Percentiles rank a stretch among this genome's conserved stretches.
Evolutionary conservation across 257 asterid species (phyloP).

Genomic region (Rehmannia glutinosa): DNA sequence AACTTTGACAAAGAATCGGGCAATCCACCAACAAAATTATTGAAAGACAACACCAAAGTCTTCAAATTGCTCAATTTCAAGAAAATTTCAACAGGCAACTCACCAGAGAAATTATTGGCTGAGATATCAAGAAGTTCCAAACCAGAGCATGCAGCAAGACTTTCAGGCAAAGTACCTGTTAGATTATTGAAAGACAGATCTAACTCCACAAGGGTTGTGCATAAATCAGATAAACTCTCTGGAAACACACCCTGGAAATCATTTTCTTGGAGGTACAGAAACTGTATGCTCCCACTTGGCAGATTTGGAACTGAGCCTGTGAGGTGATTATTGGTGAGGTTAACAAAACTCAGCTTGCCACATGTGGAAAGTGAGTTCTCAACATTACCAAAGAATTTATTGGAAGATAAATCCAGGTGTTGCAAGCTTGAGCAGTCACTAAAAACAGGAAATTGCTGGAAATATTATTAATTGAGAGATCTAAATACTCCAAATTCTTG

Average conservation of each 20-base stretch:
- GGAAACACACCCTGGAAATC: conserved; percentile 58
- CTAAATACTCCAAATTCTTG: conserved; percentile 52
- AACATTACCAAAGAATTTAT: conserved; percentile 57
- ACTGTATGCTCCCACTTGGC: conserved; percentile 49
- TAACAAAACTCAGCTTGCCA: conserved; percentile 51
- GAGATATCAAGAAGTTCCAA: conserved; percentile 65
- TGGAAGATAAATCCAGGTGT: conserved; percentile 77
- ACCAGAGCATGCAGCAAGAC: conserved; percentile 53
- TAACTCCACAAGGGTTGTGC: conserved; percentile 60
- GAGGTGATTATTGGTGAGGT: conserved; percentile 68
- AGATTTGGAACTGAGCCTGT: conserved; percentile 53
- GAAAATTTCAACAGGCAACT: conserved; percentile 63
- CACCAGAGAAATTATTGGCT: conserved; percentile 64
- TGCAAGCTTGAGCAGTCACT: conserved; percentile 50
- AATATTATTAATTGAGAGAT: conserved; percentile 73
- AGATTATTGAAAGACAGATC: conserved; percentile 65
- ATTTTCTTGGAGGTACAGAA: conserved; percentile 52
- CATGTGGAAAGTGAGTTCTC: conserved; percentile 53
- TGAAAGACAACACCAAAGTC: conserved; percentile 55
- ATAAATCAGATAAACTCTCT: conserved; percentile 38
- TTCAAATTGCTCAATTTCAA: conserved; percentile 55
- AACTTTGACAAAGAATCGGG: conserved; percentile 63
- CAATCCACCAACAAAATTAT: conserved; percentile 62
- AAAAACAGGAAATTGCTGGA: conserved; percentile 51
- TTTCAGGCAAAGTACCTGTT: conserved; percentile 61